A percentile compares a stretch with the other conserved stretches of the same genome.
Evolutionary conservation across 164 flowering plant species (phyloP).

Genomic region (Sedum album): DNA sequence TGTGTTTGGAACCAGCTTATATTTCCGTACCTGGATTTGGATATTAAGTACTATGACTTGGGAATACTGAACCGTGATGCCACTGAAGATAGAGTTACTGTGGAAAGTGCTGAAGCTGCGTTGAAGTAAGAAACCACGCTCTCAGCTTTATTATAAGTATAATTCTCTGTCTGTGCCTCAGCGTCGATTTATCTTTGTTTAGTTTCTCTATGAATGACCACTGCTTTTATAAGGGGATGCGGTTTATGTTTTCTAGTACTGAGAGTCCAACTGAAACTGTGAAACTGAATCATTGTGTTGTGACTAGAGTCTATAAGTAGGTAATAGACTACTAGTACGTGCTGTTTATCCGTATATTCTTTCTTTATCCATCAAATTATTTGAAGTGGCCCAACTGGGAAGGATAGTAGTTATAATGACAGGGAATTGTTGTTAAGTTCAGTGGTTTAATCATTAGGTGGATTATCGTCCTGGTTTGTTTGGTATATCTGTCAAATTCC

Average conservation of each 20-base stretch:
- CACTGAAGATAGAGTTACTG: conserved; percentile 67
- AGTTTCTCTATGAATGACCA: background rate
- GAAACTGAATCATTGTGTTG: too few species aligned
- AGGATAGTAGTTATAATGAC: background rate
- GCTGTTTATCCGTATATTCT: too few species aligned
- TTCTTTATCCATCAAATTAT: too few species aligned
- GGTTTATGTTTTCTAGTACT: too few species aligned
- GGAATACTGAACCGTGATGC: conserved; percentile 83
- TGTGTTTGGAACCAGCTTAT: conserved; percentile 51
- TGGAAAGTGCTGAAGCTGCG: conserved; percentile 82
- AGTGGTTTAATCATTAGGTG: background rate
- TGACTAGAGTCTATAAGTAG: too few species aligned
- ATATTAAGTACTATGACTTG: conserved; percentile 72
- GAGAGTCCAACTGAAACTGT: too few species aligned
- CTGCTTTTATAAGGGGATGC: too few species aligned
- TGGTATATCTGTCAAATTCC: background rate
- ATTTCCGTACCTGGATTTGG: conserved; percentile 66
- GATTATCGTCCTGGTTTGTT: background rate
- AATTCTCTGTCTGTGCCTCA: background rate
- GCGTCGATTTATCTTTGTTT: background rate
- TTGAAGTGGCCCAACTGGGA: background rate
- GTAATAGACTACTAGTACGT: too few species aligned
- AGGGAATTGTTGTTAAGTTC: background rate
- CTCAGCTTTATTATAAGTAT: background rate
- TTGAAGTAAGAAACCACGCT: conserved; percentile 41